phyloP scores from a whole-genome alignment of 768 basidiomycete species.

The Kwoniella sp. region DNA sequence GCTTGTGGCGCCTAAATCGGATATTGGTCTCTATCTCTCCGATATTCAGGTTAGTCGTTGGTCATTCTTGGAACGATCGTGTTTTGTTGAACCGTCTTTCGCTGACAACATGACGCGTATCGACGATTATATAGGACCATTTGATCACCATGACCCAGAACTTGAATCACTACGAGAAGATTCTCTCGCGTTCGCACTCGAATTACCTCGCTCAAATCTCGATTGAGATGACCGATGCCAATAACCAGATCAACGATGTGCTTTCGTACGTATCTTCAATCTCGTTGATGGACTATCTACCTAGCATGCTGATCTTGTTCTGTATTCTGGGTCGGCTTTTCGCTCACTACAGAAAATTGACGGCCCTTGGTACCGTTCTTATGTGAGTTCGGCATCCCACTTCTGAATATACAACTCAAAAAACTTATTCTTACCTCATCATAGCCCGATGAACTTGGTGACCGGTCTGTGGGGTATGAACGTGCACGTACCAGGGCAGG shows the following conservation, averaged over 20 bases:
- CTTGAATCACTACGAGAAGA: constrained; percentile 99
- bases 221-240: constrained; percentile 99
- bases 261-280: constrained; percentile 62
- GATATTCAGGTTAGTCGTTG: constrained; percentile 73
- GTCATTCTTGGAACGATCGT: not conserved
- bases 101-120: not conserved
- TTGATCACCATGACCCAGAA: constrained; percentile 99
- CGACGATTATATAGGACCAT: constrained; percentile 67
- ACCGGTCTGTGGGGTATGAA: constrained; percentile 99
- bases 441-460: constrained; percentile 69
- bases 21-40: constrained; percentile 92
- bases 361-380: constrained; percentile 94
- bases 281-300: too few species aligned
- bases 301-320: not conserved
- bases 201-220: constrained; percentile 99
- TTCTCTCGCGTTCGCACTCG: constrained; percentile 95
- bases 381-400: constrained; percentile 67
- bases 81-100: not conserved
- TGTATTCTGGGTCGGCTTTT: not conserved
- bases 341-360: constrained; percentile 66
- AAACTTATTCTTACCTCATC: too few species aligned
- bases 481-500: constrained; percentile 78
- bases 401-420: not conserved
- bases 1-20: constrained; percentile 95
- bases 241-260: constrained; percentile 99